Evolutionary conservation across 306 rosid genomes (phyloP).

Genomic region (Cucurbita pepo): DNA sequence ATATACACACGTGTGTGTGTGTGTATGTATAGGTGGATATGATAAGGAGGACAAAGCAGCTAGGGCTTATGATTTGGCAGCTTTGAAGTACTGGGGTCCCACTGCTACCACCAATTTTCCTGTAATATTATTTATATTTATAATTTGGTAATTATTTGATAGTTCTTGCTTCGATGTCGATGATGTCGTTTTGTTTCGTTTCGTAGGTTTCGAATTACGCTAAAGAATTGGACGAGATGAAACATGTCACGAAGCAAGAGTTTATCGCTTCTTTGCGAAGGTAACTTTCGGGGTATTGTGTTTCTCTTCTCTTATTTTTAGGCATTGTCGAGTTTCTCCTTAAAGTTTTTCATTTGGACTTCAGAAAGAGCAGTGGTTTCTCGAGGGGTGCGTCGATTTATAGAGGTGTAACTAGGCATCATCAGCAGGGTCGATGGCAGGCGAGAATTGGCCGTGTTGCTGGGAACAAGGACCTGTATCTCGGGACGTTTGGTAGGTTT

Average conservation of each 20-base stretch:
- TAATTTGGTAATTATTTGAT: not conserved
- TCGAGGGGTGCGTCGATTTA: conserved; percentile 93
- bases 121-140: conserved; percentile 18
- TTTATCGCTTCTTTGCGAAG: conserved; percentile 89
- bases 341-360: not conserved
- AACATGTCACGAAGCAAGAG: conserved; percentile 79
- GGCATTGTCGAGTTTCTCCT: not conserved
- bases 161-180: not conserved
- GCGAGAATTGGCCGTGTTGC: conserved; percentile 99
- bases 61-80: conserved; percentile 97
- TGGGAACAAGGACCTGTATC: conserved; percentile 85
- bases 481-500: conserved; percentile 74
- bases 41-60: conserved; percentile 99
- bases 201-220: conserved; percentile 53
- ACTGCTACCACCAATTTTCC: conserved; percentile 91
- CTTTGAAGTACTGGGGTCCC: conserved; percentile 94
- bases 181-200: not conserved
- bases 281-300: conserved; percentile 10
- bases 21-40: conserved; percentile 60
- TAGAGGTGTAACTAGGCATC: conserved; percentile 97
- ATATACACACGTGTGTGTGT: not conserved
- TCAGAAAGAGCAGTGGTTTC: conserved; percentile 95
- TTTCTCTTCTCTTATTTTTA: not conserved
- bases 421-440: conserved; percentile 98
- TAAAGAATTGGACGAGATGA: conserved; percentile 85